A percentile compares a stretch with the other conserved stretches of the same genome.
Evolutionary conservation across 2,329 filamentous ascomycete species (phyloP).

Genomic region (Arthrinium phaeospermum): DNA sequence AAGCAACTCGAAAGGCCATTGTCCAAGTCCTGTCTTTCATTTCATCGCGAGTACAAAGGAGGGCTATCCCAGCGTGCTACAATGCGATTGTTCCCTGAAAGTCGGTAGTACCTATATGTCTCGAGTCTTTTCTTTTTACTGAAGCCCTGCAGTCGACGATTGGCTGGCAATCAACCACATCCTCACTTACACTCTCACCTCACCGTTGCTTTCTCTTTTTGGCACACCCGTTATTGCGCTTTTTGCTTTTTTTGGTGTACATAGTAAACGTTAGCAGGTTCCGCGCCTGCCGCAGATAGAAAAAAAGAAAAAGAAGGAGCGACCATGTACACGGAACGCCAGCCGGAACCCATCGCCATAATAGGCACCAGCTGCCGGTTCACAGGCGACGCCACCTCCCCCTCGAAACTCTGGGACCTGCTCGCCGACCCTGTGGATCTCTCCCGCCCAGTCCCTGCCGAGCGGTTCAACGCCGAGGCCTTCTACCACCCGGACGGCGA

Average conservation of each 20-base stretch:
- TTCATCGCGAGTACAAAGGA: background rate
- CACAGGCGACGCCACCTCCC: slow-evolving; percentile 34
- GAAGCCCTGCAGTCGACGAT: background rate
- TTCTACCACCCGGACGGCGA: slow-evolving; percentile 39
- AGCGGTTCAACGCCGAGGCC: slow-evolving; percentile 34
- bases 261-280: background rate
- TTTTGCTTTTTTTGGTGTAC: background rate
- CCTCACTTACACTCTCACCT: background rate
- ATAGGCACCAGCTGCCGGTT: slow-evolving; percentile 39
- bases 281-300: background rate
- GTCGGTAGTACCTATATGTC: background rate
- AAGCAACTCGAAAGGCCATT: background rate
- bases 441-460: slow-evolving; percentile 34
- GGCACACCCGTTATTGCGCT: background rate
- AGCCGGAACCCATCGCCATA: slow-evolving; percentile 36
- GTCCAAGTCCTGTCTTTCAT: background rate
- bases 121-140: background rate
- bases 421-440: slow-evolving; percentile 35
- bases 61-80: background rate
- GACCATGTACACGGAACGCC: background rate
- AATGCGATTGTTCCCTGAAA: background rate
- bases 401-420: slow-evolving; percentile 36
- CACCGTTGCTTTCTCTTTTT: background rate
- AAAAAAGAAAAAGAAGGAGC: background rate
- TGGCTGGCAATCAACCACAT: background rate